Evolutionary conservation across 1,284 basidiomycete genomes (phyloP).

Genomic region (Ceratobasidium papillatum): DNA sequence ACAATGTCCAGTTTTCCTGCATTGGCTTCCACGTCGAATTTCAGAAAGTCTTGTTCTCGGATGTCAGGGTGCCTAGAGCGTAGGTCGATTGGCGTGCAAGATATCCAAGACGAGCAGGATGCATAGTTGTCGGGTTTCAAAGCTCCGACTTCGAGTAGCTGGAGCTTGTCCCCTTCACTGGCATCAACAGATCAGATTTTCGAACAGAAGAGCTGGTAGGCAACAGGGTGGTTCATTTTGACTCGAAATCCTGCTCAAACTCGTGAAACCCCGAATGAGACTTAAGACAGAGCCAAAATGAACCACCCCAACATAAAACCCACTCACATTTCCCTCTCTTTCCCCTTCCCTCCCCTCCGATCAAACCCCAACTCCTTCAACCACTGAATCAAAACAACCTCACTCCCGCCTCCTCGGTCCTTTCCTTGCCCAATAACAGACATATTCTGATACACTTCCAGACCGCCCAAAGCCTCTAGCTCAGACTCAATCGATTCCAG

Average conservation of each 20-base stretch:
- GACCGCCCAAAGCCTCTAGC: slow-evolving; percentile 73
- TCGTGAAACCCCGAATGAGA: too few relatives aligned
- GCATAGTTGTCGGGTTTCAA: slow-evolving; percentile 82
- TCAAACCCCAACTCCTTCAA: slow-evolving; percentile 62
- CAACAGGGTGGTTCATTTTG: too few relatives aligned
- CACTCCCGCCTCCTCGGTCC: slow-evolving; percentile 85
- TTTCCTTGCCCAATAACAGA: slow-evolving; percentile 79
- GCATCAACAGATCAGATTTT: neutral
- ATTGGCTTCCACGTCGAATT: slow-evolving; percentile 61
- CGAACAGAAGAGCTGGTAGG: too few relatives aligned
- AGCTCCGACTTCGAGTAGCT: slow-evolving; percentile 84
- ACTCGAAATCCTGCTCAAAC: too few relatives aligned
- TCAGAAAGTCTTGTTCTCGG: slow-evolving; percentile 80
- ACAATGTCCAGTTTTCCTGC: slow-evolving; percentile 73
- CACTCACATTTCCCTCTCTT: slow-evolving; percentile 44
- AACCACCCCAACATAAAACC: neutral
- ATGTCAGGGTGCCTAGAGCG: slow-evolving; percentile 82
- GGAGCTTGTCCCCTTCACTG: neutral
- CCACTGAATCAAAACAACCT: slow-evolving; percentile 80
- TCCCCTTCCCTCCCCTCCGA: slow-evolving; percentile 42
- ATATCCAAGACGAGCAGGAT: slow-evolving; percentile 72
- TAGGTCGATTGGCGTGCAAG: slow-evolving; percentile 78
- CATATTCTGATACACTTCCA: slow-evolving; percentile 82
- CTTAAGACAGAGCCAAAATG: neutral
- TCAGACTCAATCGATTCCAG: slow-evolving; percentile 65